Percentiles rank a stretch among this genome's conserved stretches.
Conservation (phyloP, 345 rosid species). For the Erodium maritimum region DNA sequence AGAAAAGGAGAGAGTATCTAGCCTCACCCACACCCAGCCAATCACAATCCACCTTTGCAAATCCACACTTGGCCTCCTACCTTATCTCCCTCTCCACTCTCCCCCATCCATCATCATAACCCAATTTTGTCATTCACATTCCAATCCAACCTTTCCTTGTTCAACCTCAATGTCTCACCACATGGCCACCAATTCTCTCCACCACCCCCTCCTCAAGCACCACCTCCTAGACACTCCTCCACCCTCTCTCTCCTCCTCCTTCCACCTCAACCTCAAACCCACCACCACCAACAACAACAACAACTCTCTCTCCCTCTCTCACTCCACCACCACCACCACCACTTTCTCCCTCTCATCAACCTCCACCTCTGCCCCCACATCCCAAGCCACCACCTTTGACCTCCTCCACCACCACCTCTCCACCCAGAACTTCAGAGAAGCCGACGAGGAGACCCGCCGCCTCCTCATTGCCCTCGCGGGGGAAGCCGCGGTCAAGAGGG, state of each 20-base stretch:
- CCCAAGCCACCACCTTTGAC: constrained; percentile 40
- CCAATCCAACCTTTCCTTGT: neutral
- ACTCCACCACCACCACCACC: constrained; percentile 13
- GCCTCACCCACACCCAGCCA: constrained; percentile 57
- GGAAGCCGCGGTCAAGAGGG: constrained; percentile 61
- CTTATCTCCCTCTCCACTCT: neutral
- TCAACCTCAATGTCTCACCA: neutral
- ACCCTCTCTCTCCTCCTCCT: constrained; percentile 13
- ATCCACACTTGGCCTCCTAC: constrained; percentile 3
- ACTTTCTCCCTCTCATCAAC: constrained; percentile 10
- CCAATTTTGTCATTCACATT: neutral
- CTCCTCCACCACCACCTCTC: constrained; percentile 52
- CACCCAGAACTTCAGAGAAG: constrained; percentile 55
- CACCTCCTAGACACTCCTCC: constrained; percentile 1
- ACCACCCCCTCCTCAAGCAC: constrained; percentile 24
- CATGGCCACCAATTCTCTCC: constrained; percentile 41
- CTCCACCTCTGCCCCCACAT: constrained; percentile 18
- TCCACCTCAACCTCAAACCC: constrained; percentile 21
- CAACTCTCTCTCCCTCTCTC: constrained; percentile 15
- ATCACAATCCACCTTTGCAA: constrained; percentile 42
- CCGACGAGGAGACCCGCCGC: constrained; percentile 85
- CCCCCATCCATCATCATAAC: neutral
- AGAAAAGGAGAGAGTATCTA: constrained; percentile 15
- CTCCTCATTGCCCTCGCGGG: constrained; percentile 71
- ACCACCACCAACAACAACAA: constrained; percentile 17